Percentiles rank a stretch among this genome's conserved stretches.
Conservation (phyloP, 139 green algal genomes). For the Chlamydomonas incerta region DNA sequence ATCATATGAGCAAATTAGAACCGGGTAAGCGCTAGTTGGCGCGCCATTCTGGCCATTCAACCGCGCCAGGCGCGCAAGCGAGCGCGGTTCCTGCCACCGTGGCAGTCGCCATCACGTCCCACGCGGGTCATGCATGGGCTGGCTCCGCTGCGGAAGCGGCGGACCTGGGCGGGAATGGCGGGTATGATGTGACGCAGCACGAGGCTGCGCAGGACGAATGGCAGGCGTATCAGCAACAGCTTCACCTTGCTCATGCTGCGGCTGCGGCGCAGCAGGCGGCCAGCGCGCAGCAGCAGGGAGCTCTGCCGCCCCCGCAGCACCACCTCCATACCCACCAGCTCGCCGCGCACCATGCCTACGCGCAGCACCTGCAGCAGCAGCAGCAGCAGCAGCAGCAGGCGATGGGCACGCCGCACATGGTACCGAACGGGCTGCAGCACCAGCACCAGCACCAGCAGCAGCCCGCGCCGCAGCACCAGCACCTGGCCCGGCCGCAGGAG, state of each 20-base stretch:
- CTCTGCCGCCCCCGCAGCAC: not conserved
- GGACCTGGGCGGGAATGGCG: constrained; percentile 6
- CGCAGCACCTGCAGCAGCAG: not conserved
- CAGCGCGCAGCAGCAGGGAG: not conserved
- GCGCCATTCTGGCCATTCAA: not conserved
- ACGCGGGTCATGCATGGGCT: constrained; percentile 12
- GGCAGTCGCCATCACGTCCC: constrained; percentile 13
- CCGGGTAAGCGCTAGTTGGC: not conserved
- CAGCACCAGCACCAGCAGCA: not conserved
- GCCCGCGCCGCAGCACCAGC: no score
- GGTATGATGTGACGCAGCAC: not conserved
- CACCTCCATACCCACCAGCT: constrained; percentile 5
- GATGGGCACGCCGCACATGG: not conserved
- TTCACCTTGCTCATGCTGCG: not conserved
- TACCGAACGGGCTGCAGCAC: not conserved
- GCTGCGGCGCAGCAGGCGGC: not conserved
- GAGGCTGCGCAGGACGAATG: constrained; percentile 13
- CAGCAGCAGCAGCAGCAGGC: not conserved
- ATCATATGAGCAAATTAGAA: no score
- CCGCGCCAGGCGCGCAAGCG: not conserved
- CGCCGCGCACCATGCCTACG: not conserved
- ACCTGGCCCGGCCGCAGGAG: no score
- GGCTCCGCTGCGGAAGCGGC: not conserved
- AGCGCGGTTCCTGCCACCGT: not conserved
- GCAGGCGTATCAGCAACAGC: constrained; percentile 15